phyloP scores from a whole-genome alignment of 176 grass and related monocot genomes.

The Secale cereale region DNA sequence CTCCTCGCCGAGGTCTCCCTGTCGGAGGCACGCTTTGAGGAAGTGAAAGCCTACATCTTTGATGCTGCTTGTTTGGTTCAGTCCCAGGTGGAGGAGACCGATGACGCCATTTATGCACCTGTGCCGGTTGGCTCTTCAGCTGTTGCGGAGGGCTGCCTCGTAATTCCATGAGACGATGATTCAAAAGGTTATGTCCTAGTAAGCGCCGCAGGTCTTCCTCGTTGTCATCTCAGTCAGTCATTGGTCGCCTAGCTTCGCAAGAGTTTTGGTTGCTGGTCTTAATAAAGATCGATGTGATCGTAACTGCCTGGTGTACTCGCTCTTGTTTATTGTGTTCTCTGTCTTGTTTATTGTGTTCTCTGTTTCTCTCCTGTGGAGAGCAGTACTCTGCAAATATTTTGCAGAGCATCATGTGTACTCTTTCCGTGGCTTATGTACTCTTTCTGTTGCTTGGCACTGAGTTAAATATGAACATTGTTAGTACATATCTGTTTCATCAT shows the following conservation, averaged over 20 bases:
- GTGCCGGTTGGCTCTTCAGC: conserved; percentile 12
- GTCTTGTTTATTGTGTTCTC: not conserved
- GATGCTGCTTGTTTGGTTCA: conserved; percentile 58
- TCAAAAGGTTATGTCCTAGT: not conserved
- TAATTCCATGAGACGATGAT: conserved; percentile 49
- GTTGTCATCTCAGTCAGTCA: not conserved
- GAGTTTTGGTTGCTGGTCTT: conserved; percentile 26
- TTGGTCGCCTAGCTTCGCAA: not conserved
- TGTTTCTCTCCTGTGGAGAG: conserved; percentile 2
- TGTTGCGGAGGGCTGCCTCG: conserved; percentile 75
- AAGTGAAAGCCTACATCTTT: conserved; percentile 86
- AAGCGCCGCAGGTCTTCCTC: not conserved
- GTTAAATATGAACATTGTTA: conserved; percentile 29
- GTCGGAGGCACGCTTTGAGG: conserved; percentile 82
- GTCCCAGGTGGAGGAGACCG: conserved; percentile 10
- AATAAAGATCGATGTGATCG: conserved; percentile 36
- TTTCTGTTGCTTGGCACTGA: conserved; percentile 1
- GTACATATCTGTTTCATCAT: not conserved
- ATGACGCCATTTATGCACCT: conserved; percentile 19
- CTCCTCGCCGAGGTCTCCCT: conserved; percentile 89
- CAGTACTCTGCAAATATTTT: conserved; percentile 40
- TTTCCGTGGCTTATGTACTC: conserved; percentile 14
- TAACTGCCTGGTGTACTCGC: conserved; percentile 25
- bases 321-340: conserved; percentile 17
- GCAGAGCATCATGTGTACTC: conserved; percentile 21